Percentiles rank a stretch among this genome's conserved stretches.
Evolutionary conservation across 129 eudicot species (phyloP).

Genomic region (sunflower (Helianthus annuus)): DNA sequence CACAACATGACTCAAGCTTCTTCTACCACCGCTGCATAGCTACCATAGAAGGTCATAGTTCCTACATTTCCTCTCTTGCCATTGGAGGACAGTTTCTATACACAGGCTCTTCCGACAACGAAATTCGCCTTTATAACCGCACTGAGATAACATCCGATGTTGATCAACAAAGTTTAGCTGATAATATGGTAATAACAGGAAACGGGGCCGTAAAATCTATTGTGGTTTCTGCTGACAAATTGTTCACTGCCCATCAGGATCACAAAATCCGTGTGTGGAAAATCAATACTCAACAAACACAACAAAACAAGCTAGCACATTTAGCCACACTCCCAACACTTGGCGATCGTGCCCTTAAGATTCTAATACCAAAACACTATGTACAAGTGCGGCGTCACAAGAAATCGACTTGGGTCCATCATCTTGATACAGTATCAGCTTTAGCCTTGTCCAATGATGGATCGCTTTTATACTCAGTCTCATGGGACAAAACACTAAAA

Average conservation of each 20-base stretch:
- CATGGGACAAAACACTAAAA: conserved; percentile 69
- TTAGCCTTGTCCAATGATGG: conserved; percentile 51
- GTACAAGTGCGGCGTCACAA: conserved; percentile 55
- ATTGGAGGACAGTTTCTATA: conserved; percentile 43
- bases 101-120: conserved; percentile 58
- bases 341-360: conserved; percentile 47
- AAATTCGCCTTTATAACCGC: conserved; percentile 46
- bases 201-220: conserved; percentile 64
- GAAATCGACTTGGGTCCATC: conserved; percentile 71
- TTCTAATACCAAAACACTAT: conserved; percentile 53
- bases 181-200: conserved; percentile 35
- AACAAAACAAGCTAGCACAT: conserved; percentile 39
- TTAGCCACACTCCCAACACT: conserved; percentile 69
- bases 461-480: conserved; percentile 59
- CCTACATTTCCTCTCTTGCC: conserved; percentile 59
- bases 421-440: conserved; percentile 60
- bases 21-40: conserved; percentile 41
- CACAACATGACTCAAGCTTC: conserved; percentile 29
- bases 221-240: conserved; percentile 39
- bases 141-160: conserved; percentile 26
- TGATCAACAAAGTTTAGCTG: conserved; percentile 12
- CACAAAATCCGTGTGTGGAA: conserved; percentile 63
- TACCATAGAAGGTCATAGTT: conserved; percentile 48
- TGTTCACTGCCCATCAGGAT: conserved; percentile 73
- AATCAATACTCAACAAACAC: conserved; percentile 32